These are phyloP conservation scores for Phytophthora constricta DNA, from an alignment of 352 stramenopile genomes.

Conservation along the genomic window DNA sequence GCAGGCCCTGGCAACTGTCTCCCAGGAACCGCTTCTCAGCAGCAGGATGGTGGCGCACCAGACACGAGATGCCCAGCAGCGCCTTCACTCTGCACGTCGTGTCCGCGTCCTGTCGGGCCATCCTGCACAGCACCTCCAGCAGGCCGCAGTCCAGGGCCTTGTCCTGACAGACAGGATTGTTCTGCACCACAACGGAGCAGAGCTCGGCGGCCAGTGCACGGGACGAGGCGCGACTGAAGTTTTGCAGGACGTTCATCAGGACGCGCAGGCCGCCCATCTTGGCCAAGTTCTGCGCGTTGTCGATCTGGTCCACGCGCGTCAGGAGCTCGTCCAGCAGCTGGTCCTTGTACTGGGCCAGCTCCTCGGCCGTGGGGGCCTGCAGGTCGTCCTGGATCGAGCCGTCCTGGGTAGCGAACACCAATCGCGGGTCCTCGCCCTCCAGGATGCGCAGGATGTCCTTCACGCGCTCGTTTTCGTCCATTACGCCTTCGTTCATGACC, in stretches of 20 bases:
- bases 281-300: constrained; percentile 89
- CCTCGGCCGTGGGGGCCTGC: constrained; percentile 54
- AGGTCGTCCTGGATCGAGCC: constrained; percentile 43
- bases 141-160: constrained; percentile 65
- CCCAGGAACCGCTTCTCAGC: constrained; percentile 70
- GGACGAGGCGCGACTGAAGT: constrained; percentile 55
- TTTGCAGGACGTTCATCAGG: constrained; percentile 66
- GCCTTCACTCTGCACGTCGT: constrained; percentile 80
- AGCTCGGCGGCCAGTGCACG: constrained; percentile 80
- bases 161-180: constrained; percentile 87
- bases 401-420: constrained; percentile 66
- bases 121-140: constrained; percentile 70
- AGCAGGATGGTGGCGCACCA: constrained; percentile 74
- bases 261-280: constrained; percentile 80
- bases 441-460: constrained; percentile 86
- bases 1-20: constrained; percentile 60
- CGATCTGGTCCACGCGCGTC: constrained; percentile 87
- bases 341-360: constrained; percentile 85
- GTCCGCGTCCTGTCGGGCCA: constrained; percentile 65
- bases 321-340: constrained; percentile 84
- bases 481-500: constrained; percentile 85
- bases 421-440: constrained; percentile 72
- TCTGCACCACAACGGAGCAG: constrained; percentile 84
- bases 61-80: constrained; percentile 83
- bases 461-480: constrained; percentile 88